These are phyloP conservation scores for Malus sieversii DNA, from an alignment of 306 rosid species.

Conservation along the genomic window DNA sequence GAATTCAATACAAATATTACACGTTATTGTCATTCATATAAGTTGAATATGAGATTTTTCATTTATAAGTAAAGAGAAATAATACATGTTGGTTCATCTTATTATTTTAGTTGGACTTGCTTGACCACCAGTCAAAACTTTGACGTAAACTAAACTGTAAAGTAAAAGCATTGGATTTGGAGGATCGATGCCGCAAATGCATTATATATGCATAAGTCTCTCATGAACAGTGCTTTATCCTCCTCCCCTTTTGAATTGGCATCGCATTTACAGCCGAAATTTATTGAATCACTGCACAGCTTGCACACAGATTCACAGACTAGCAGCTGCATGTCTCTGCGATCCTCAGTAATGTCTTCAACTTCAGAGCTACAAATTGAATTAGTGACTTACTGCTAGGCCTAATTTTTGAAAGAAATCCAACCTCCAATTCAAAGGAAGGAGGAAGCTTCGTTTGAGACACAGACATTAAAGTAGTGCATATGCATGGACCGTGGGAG, in stretches of 20 bases:
- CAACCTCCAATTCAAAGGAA: neutral
- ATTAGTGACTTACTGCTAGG: neutral
- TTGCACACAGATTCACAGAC: neutral
- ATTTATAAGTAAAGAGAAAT: too few species aligned
- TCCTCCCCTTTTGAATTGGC: neutral
- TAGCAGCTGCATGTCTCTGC: neutral
- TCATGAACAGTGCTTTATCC: neutral
- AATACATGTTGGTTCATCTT: neutral
- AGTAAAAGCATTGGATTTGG: neutral
- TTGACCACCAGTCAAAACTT: neutral
- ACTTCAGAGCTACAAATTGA: neutral
- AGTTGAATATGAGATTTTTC: too few species aligned
- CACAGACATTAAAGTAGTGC: neutral
- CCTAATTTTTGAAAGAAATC: neutral
- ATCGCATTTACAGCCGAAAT: neutral
- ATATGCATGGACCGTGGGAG: neutral
- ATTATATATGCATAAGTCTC: neutral
- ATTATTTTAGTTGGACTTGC: neutral
- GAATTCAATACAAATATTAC: too few species aligned
- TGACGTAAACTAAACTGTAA: neutral
- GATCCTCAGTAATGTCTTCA: neutral
- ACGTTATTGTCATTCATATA: too few species aligned
- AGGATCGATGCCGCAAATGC: neutral
- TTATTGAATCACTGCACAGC: neutral
- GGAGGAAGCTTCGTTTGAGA: neutral